Base-by-base conservation (phyloP, 345 rosid genomes). In the Triadica sebifera region DNA sequence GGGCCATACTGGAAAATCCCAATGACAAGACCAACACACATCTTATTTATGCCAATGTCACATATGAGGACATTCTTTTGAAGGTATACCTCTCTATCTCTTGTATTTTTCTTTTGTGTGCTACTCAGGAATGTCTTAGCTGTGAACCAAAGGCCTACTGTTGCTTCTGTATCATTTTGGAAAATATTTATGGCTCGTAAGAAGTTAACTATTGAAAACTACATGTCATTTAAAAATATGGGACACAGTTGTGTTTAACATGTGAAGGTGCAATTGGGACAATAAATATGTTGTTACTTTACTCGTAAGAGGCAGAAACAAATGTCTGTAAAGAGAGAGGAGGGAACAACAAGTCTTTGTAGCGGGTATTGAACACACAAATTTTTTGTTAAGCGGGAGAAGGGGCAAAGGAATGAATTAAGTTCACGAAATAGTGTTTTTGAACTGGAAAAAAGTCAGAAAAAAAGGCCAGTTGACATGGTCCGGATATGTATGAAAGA, bases 1-100 rank as follows among this genome's bases (percentile, higher is more conserved):
- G 78, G 76, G 82, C 82, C 67, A 79, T 79, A 56, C 37, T 79
- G 37, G 82, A 79, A 75, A 79, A 75, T 64, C 75, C 79, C 0
- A 49, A 41, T 13, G 82, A 79, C 72, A 65, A 65, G 53, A 79
- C 82, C 39, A 79, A 58, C 46, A 49, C 74, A 17, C 50, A 58
- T 45, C 82, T 79, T 29, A 74, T 79, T 19, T 79, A 79, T 65
- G 82, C 82, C 57, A 79, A 79, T 51, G 78, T 79, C 56, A 70
- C 75, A 11, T 75, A 53, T n/a, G 72, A 70, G 12, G 82, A 79
- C 67, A 79, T 79, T 39, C 82, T 79, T 57, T 70, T 79, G 72
- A 79, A 75, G 75, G 82, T 75, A 65, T 38, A 29, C 41, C 53
- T 46, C 38, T 41, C 37, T 56, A 16, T 77, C 51, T 1, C 34